phyloP scores from a whole-genome alignment of 371 early-diverging fungal species.

The Circinella umbellata region DNA sequence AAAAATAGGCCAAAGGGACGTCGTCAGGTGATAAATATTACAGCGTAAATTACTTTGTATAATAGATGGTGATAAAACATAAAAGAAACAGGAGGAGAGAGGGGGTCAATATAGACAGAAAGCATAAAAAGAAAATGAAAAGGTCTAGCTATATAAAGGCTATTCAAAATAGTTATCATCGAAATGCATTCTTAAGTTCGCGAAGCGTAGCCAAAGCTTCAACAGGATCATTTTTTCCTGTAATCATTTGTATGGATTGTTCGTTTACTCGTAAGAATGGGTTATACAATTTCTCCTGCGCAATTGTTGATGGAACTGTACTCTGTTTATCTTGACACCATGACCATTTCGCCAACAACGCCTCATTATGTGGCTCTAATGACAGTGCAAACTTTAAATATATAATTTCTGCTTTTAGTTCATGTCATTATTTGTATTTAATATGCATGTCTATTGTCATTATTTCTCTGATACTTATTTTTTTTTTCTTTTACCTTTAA shows the following conservation, averaged over 20 bases:
- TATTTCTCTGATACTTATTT: no score
- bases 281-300: constrained; percentile 82
- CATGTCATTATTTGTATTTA: constrained; percentile 5
- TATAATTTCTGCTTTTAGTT: neutral
- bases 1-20: neutral
- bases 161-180: neutral
- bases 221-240: constrained; percentile 69
- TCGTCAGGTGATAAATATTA: neutral
- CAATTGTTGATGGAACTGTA: constrained; percentile 89
- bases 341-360: constrained; percentile 54
- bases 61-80: no score
- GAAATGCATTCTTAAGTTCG: constrained; percentile 59
- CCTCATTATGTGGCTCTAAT: constrained; percentile 52
- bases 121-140: neutral
- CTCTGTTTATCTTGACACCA: constrained; percentile 54
- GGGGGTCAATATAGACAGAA: neutral
- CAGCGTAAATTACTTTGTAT: neutral
- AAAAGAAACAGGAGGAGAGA: neutral
- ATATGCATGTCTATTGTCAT: neutral
- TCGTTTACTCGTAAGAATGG: constrained; percentile 87
- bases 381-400: constrained; percentile 46
- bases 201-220: constrained; percentile 79
- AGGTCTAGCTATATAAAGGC: neutral
- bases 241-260: constrained; percentile 64
- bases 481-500: constrained; percentile 29